Conservation (phyloP, 139 green algal genomes). For the Desmodesmus armatus region DNA sequence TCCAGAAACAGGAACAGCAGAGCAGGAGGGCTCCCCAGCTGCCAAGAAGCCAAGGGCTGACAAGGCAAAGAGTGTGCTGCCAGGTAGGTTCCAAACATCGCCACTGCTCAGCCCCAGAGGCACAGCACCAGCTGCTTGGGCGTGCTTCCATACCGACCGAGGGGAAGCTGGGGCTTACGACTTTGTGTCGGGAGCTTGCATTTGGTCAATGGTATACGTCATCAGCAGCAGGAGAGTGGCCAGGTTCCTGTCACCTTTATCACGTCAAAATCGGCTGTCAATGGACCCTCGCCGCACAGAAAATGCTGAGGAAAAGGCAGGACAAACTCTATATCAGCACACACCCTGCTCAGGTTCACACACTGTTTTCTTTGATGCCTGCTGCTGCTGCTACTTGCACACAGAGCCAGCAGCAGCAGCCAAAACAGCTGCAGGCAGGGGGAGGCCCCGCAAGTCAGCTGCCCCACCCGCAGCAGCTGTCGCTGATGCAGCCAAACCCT, state of each 20-base stretch:
- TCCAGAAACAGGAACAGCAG: background rate
- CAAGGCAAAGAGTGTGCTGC: background rate
- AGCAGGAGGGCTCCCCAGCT: background rate
- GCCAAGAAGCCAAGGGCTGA: background rate
- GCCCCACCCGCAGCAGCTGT: no score
- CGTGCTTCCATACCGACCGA: background rate
- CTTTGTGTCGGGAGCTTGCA: no score
- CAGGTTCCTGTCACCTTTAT: background rate
- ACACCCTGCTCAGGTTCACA: background rate
- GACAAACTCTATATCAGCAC: background rate
- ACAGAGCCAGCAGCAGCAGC: background rate
- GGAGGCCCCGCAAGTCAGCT: conserved; percentile 5
- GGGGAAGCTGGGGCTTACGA: no score
- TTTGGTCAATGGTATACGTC: no score
- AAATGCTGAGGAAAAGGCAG: background rate
- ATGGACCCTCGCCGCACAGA: background rate
- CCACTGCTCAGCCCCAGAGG: background rate
- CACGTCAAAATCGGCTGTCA: background rate
- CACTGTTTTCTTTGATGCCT: background rate
- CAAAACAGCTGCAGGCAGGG: background rate
- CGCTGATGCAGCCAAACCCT: no score
- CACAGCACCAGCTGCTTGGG: background rate
- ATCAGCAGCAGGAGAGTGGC: no score
- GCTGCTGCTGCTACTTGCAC: background rate
- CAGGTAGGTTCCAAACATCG: background rate